Conservation (phyloP, 306 rosid genomes). For the Rosa lucieae region DNA sequence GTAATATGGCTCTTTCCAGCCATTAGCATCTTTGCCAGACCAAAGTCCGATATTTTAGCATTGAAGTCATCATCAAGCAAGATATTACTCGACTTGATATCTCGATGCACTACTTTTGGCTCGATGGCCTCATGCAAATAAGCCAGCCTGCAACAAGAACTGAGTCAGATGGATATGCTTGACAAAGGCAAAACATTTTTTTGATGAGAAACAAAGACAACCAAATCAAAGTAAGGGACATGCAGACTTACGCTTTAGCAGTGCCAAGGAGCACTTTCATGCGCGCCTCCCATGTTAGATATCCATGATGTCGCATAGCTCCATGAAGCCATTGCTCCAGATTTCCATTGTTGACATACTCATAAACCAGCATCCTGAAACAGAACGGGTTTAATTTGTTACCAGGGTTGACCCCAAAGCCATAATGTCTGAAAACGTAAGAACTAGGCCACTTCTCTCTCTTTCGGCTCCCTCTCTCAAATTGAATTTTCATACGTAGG, state of each 20-base stretch:
- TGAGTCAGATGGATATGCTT: conserved; percentile 20
- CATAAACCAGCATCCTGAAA: conserved; percentile 81
- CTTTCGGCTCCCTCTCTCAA: background rate
- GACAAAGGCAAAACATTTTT: background rate
- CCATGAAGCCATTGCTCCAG: conserved; percentile 95
- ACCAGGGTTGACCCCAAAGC: background rate
- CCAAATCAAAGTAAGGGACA: conserved; percentile 11
- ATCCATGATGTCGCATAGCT: conserved; percentile 75
- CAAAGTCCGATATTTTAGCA: conserved; percentile 95
- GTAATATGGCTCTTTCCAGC: conserved; percentile 89
- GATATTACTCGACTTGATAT: conserved; percentile 90
- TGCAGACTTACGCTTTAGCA: conserved; percentile 71
- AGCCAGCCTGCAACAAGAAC: conserved; percentile 62
- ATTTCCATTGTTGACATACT: conserved; percentile 86
- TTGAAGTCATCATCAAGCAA: conserved; percentile 83
- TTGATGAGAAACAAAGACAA: background rate
- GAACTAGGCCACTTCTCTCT: background rate
- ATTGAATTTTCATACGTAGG: background rate
- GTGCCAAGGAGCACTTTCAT: conserved; percentile 88
- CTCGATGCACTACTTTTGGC: conserved; percentile 95
- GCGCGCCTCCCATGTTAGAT: conserved; percentile 92
- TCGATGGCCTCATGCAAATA: conserved; percentile 97
- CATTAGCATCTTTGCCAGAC: conserved; percentile 83
- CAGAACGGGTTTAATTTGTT: background rate
- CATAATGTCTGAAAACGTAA: background rate